Evolutionary conservation across 192 early-diverging fungal species (phyloP).

Genomic region (Thamnidium elegans): DNA sequence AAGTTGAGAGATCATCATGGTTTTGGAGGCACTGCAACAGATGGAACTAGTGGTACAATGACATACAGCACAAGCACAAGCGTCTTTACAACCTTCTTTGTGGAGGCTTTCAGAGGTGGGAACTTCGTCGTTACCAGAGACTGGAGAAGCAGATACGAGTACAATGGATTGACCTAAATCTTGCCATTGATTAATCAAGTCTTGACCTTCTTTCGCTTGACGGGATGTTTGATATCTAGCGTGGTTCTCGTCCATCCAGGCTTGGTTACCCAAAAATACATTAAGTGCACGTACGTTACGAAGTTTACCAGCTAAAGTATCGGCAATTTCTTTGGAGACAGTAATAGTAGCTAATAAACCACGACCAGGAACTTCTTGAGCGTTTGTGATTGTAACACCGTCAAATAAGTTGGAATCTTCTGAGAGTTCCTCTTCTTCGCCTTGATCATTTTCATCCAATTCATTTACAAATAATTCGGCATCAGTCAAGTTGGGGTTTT

Average conservation of each 20-base stretch:
- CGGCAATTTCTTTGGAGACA: conserved; percentile 25
- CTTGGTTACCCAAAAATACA: conserved; percentile 59
- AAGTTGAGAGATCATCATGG: conserved; percentile 48
- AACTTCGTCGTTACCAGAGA: neutral
- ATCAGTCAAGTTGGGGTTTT: conserved; percentile 1
- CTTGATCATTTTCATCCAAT: conserved; percentile 15
- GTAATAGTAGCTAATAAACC: conserved; percentile 54
- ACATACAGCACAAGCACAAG: conserved; percentile 36
- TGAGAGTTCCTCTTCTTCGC: conserved; percentile 7
- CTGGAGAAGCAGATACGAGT: conserved; percentile 47
- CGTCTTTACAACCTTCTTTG: conserved; percentile 26
- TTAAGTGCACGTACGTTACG: conserved; percentile 38
- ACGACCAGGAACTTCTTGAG: conserved; percentile 63
- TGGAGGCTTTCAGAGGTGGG: neutral
- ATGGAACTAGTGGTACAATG: conserved; percentile 18
- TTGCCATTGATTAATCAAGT: conserved; percentile 50
- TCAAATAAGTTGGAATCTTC: conserved; percentile 31
- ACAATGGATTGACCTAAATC: conserved; percentile 56
- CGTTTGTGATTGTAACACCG: conserved; percentile 45
- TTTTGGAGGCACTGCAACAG: conserved; percentile 30
- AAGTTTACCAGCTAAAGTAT: conserved; percentile 22
- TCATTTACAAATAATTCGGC: conserved; percentile 16
- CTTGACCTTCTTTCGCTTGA: conserved; percentile 12
- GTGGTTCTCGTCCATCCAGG: conserved; percentile 60
- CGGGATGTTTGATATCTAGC: conserved; percentile 32